Conservation (phyloP, 2,329 filamentous ascomycete species). For the Ophiosphaerella narmari region DNA sequence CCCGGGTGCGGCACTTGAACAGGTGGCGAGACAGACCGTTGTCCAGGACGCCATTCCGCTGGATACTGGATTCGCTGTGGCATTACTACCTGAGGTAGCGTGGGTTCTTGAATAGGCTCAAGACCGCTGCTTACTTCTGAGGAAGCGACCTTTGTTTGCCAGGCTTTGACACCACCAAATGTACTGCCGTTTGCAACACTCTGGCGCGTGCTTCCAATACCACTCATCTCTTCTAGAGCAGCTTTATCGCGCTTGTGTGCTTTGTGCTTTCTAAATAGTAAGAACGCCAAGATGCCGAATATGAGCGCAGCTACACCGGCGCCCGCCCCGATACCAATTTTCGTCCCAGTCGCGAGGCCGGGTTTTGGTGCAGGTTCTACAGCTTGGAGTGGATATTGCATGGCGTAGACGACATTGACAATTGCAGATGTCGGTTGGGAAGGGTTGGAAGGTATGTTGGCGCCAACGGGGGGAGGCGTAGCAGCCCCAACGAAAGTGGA, state of each 20-base stretch:
- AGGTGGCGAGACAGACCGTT: conserved; percentile 7
- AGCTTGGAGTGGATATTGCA: conserved; percentile 26
- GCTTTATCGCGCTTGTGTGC: conserved; percentile 14
- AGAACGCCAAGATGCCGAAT: conserved; percentile 10
- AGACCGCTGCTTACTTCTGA: conserved; percentile 6
- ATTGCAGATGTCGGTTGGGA: conserved; percentile 18
- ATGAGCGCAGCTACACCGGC: conserved; percentile 11
- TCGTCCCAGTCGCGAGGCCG: conserved; percentile 20
- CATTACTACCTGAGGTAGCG: conserved; percentile 6
- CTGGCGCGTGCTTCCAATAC: conserved; percentile 10
- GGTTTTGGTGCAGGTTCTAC: neutral
- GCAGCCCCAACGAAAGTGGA: conserved; percentile 16
- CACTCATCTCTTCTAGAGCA: conserved; percentile 9
- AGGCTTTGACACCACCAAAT: conserved; percentile 6
- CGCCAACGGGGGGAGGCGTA: conserved; percentile 13
- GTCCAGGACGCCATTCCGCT: conserved; percentile 12
- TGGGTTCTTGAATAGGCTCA: conserved; percentile 6
- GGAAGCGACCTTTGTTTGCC: conserved; percentile 5
- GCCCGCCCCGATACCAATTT: conserved; percentile 26
- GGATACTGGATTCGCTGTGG: conserved; percentile 1
- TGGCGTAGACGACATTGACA: conserved; percentile 33
- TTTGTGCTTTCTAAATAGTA: conserved; percentile 14
- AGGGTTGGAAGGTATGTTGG: conserved; percentile 10
- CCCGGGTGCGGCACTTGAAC: conserved; percentile 1
- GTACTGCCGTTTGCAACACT: conserved; percentile 3